Evolutionary conservation across 805 yeast species (phyloP).

Genomic region (Barnettozyma californica): DNA sequence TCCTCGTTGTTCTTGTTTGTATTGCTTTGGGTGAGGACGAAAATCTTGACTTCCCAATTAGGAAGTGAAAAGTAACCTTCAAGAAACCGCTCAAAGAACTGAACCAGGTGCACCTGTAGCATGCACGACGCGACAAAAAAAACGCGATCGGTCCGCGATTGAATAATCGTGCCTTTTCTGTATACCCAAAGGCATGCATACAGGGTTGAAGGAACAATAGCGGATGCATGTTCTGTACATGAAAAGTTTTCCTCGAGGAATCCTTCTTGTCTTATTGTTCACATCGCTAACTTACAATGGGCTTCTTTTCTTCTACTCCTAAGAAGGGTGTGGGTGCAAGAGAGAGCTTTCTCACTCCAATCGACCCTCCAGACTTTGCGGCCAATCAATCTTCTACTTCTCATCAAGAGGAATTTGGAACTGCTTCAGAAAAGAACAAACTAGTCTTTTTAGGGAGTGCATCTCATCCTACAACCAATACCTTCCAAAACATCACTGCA

Average conservation of each 20-base stretch:
- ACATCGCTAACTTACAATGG: not conserved
- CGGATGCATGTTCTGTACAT: not conserved
- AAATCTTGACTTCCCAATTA: slow-evolving; percentile 9
- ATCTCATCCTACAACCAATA: not conserved
- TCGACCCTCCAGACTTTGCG: slow-evolving; percentile 16
- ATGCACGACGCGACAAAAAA: not conserved
- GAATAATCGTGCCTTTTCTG: not conserved
- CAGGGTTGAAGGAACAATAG: not conserved
- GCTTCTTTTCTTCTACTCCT: slow-evolving; percentile 4
- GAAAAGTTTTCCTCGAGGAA: not conserved
- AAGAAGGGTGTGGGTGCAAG: slow-evolving; percentile 4
- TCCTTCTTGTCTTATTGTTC: not conserved
- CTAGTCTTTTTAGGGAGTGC: slow-evolving; percentile 10
- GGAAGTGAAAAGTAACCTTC: not conserved
- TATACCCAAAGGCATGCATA: not conserved
- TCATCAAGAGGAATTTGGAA: not conserved
- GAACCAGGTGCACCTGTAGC: not conserved
- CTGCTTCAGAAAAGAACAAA: slow-evolving; percentile 10
- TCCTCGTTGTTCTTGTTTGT: not conserved
- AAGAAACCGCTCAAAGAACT: not conserved
- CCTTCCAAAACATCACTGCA: slow-evolving; percentile 10
- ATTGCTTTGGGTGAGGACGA: not conserved
- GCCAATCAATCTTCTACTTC: not conserved
- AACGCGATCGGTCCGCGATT: not conserved
- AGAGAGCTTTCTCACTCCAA: slow-evolving; percentile 15